A percentile compares a stretch with the other conserved stretches of the same genome.
Evolutionary conservation across 176 grass and related monocot genomes (phyloP).

Genomic region (Alloteropsis semialata): DNA sequence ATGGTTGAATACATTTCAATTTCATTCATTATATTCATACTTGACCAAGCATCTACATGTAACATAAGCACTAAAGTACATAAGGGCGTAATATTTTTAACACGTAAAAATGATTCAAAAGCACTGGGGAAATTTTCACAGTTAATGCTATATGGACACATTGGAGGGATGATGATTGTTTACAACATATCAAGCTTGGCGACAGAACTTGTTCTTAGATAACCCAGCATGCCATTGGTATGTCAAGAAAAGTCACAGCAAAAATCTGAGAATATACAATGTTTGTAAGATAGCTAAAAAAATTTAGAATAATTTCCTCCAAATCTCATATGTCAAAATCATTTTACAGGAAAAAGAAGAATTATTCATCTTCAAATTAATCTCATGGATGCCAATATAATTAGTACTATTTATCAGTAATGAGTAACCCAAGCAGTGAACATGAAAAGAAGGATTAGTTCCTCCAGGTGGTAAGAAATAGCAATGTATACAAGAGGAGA

Average conservation of each 20-base stretch:
- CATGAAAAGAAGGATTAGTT: not conserved
- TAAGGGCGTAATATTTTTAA: not conserved
- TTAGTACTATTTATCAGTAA: not conserved
- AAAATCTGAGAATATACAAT: not conserved
- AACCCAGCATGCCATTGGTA: not conserved
- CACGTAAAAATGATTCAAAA: constrained; percentile 5
- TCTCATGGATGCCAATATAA: not conserved
- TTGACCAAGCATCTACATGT: not conserved
- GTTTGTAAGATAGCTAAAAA: not conserved
- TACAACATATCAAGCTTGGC: not conserved
- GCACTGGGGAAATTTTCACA: not conserved
- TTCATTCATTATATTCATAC: not conserved
- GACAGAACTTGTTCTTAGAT: not conserved
- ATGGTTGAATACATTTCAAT: not conserved
- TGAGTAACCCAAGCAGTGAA: not conserved
- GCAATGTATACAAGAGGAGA: constrained; percentile 4
- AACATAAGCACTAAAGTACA: not conserved
- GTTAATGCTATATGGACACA: not conserved
- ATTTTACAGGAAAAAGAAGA: not conserved
- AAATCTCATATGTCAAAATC: not conserved
- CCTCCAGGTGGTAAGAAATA: constrained; percentile 17
- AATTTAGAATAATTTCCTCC: not conserved
- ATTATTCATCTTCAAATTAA: not conserved
- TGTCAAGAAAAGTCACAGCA: not conserved
- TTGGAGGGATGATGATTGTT: not conserved